Conservation (phyloP, 2,329 filamentous ascomycete genomes). For the Talaromyces atroroseus region DNA sequence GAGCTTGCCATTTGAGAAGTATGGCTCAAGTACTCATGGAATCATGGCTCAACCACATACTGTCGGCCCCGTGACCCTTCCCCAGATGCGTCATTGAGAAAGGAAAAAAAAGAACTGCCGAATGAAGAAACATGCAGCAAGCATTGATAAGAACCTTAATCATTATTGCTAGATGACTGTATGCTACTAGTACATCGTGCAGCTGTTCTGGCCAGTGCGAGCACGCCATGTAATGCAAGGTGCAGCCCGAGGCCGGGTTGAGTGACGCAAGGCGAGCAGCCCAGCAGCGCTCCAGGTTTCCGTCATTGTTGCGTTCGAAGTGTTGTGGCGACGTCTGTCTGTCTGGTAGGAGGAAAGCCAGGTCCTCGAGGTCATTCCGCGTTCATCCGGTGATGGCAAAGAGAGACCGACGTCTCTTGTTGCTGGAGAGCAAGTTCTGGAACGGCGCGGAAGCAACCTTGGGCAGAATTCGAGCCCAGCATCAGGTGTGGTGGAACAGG, state of each 20-base stretch:
- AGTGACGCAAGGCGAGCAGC: constrained; percentile 4
- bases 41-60: not conserved
- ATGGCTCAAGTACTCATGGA: not conserved
- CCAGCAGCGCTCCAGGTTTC: not conserved
- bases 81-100: constrained; percentile 5
- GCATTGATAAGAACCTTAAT: not conserved
- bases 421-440: not conserved
- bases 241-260: not conserved
- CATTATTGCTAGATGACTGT: not conserved
- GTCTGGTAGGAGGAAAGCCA: not conserved
- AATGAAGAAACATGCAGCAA: not conserved
- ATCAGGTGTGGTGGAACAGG: not conserved
- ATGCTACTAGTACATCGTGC: not conserved
- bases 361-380: not conserved
- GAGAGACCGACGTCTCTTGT: no score
- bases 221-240: constrained; percentile 2
- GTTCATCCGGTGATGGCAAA: no score
- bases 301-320: not conserved
- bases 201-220: not conserved
- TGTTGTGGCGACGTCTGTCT: not conserved
- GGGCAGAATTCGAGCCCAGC: no score
- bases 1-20: not conserved
- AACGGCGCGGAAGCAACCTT: not conserved
- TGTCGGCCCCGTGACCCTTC: not conserved
- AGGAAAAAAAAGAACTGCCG: not conserved